Evolutionary conservation across 495 filamentous ascomycete species (phyloP), one percentile per base, ranked within the genome.

Genomic region (Choiromyces venosus): DNA sequence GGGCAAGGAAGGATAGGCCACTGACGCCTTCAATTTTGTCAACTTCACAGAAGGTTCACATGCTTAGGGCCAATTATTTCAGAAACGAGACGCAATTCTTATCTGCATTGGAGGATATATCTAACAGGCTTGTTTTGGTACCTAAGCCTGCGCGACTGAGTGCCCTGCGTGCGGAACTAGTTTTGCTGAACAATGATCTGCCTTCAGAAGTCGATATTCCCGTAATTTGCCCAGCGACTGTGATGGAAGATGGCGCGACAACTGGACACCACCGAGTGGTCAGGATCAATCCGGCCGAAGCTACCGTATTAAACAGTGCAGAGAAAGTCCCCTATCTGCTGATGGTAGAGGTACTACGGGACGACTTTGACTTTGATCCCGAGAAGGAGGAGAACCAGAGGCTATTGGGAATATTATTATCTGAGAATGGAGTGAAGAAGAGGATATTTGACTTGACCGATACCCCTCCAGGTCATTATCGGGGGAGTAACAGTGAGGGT

Each of bases 141-240:
- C 90, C 90, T 25, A 93, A 92, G 81, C 87, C 87, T 37, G 91
- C 91, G 65, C 87, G 91, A 56, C 83, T 93, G 71, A 93, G 91
- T 82, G 91, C 91, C 68, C 83, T 93, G 39, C 86, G 91, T 68
- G 91, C 91, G 29, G 91, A 93, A 82, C 84, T 93, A 73, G 91
- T 90, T 35, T 85, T 93, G 16, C 89, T 93, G 70, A 88, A 87
- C 9, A 89, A 89, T 71, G 91, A 93, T 74, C 82, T 93, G 19
- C 91, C 91, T 4, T 87, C 90, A 25, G 91, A 93, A 81, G 88
- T 93, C 12, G 91, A 93, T 82, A 90, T 93, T 68, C 91, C 91
- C 1, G 85, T 91, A 2, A 89, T 93, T 67, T 92, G 89, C 76
- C 91, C 91, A 21, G 87, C 91, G 7, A 87, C 86, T 1, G 82